A percentile compares a stretch with the other conserved stretches of the same genome.
phyloP scores from a whole-genome alignment of 257 asterid genomes.

The Lantana camara region DNA sequence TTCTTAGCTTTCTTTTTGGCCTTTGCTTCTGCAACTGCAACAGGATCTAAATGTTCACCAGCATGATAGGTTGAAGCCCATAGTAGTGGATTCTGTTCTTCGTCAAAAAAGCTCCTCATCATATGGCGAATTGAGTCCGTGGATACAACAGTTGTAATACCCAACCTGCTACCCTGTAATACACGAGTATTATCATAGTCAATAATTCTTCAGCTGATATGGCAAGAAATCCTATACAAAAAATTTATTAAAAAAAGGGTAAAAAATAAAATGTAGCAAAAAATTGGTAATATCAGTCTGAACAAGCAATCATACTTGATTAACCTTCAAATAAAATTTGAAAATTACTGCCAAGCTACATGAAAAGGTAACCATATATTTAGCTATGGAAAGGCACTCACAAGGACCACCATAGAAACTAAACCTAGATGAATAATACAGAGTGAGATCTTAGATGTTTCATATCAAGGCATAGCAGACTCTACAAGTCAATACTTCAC shows the following conservation, averaged over 20 bases:
- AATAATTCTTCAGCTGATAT: not conserved
- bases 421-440: constrained; percentile 12
- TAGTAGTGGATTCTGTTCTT: constrained; percentile 86
- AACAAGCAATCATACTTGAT: constrained; percentile 14
- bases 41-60: constrained; percentile 90
- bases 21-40: constrained; percentile 89
- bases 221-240: not conserved
- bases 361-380: constrained; percentile 4
- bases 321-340: not conserved
- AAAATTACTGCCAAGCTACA: not conserved
- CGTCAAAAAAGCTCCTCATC: constrained; percentile 98
- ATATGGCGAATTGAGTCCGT: constrained; percentile 99
- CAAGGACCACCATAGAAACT: constrained; percentile 13
- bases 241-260: not conserved
- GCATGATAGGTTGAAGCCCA: constrained; percentile 99
- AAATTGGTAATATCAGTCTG: not conserved
- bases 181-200: constrained; percentile 4
- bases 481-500: constrained; percentile 5
- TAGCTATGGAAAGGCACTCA: constrained; percentile 16
- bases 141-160: constrained; percentile 93
- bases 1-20: constrained; percentile 89
- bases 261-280: not conserved
- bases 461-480: not conserved
- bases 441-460: not conserved
- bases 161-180: constrained; percentile 94